Base-by-base conservation (phyloP, 306 rosid genomes). In the Vigna trinervia region DNA sequence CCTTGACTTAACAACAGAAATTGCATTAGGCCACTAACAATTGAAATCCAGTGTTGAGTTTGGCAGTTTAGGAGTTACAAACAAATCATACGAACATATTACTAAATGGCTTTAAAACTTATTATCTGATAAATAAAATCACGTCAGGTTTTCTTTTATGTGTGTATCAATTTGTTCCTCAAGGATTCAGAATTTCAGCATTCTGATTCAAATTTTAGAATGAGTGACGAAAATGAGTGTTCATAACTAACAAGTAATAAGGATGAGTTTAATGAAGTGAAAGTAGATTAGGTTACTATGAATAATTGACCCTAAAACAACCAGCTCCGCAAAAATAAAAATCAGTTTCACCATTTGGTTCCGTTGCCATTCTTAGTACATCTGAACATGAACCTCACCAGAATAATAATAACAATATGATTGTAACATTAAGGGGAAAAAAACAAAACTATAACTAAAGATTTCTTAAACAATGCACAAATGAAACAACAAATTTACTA, bases 401-500 rank as follows among this genome's bases (percentile, higher is more conserved):
- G 43, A 57, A 68, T 8, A 74, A 17, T 1, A 74, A 50, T 15
- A 66, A 54, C 3, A 41, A 41, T 47, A 54, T 30, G 34, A 50
- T 12, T 14, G 50, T 39, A 46, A 68, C 3, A 58, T 68, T 15
- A 48, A 67, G 77, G 41, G 6, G 74, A 68, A 51, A 53, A 22
- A 61, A 23, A 68, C 14, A 60, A 48, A 79, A 28, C 22, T 57
- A 32, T 15, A 20, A 22, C 56, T 13, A 13, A 67, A 39, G 19
- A 71, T 74, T 53, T 45, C 48, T 41, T 41, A 73, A 82, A n/a
- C 11, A 77, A 51, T 15, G 34, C 36, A 45, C 26, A 54, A 53
- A 26, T 67, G 57, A 71, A 71, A 64, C 57, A 57, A 82, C 26
- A 77, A 23, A 64, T 65, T 60, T 69, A 17, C 75, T 63, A 46